phyloP scores from a whole-genome alignment of 192 early-diverging fungal species.

The Backusella morwellensis region DNA sequence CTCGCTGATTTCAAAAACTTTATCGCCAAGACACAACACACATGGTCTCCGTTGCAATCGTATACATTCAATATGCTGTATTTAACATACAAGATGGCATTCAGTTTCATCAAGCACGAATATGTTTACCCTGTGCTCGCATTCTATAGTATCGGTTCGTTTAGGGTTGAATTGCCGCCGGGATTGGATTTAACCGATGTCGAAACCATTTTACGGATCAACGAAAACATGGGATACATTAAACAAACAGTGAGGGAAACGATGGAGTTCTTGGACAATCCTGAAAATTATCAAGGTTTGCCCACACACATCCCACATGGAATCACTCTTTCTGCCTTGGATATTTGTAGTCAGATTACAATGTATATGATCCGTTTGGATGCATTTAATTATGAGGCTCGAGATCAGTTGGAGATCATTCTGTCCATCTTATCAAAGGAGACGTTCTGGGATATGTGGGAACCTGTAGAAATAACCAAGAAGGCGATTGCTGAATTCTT shows the following conservation, averaged over 20 bases:
- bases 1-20: neutral
- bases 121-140: neutral
- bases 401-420: neutral
- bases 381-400: neutral
- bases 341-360: neutral
- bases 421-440: neutral
- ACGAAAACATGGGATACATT: neutral
- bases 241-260: neutral
- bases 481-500: neutral
- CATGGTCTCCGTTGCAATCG: neutral
- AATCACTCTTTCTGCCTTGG: neutral
- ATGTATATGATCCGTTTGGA: slow-evolving; percentile 3
- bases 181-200: slow-evolving; percentile 2
- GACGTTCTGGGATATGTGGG: neutral
- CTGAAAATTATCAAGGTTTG: neutral
- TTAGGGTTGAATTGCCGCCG: neutral
- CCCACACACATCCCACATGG: neutral
- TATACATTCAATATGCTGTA: neutral
- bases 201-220: neutral
- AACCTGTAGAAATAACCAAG: neutral
- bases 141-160: neutral
- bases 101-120: neutral
- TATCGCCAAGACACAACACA: neutral
- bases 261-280: neutral
- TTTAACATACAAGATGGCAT: neutral